Evolutionary conservation across 139 green algal genomes (phyloP).

Genomic region (Pedinophyceae sp.): DNA sequence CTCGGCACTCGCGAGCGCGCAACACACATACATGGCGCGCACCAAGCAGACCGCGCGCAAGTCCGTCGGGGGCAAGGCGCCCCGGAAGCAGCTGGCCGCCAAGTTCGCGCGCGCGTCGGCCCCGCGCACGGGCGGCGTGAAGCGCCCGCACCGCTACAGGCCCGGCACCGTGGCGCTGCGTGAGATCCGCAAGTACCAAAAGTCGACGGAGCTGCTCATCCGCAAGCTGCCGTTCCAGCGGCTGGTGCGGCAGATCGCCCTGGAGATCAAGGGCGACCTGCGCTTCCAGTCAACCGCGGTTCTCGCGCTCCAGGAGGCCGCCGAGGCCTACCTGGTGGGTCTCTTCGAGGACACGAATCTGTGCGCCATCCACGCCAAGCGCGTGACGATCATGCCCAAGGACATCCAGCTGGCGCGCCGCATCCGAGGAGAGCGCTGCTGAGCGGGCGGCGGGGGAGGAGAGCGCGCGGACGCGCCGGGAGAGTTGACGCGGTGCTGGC

Average conservation of each 20-base stretch:
- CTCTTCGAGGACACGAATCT: conserved; percentile 27
- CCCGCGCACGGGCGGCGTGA: conserved; percentile 70
- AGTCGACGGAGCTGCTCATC: too few relatives aligned
- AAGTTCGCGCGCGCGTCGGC: conserved; percentile 85
- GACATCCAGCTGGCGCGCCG: conserved; percentile 28
- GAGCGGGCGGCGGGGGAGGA: too few relatives aligned
- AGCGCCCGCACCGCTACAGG: conserved; percentile 83
- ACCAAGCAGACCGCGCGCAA: conserved; percentile 93
- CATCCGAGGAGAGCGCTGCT: conserved; percentile 40
- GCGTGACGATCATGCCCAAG: conserved; percentile 50
- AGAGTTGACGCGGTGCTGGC: too few relatives aligned
- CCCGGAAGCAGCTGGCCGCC: conserved; percentile 77
- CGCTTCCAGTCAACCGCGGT: conserved; percentile 89
- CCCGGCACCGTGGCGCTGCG: too few relatives aligned
- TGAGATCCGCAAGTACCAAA: too few relatives aligned
- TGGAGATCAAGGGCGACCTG: conserved; percentile 99
- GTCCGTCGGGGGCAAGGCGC: conserved; percentile 72
- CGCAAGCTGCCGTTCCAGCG: too few relatives aligned
- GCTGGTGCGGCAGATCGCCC: conserved; percentile 76
- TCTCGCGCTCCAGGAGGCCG: conserved; percentile 86
- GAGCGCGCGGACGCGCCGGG: too few relatives aligned
- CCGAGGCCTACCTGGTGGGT: too few relatives aligned
- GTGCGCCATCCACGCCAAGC: conserved; percentile 30
- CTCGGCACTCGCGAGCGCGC: too few relatives aligned
- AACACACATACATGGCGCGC: too few relatives aligned